Conservation (phyloP, 108 stramenopile species). For the Cyclostephanos invisitatus region DNA sequence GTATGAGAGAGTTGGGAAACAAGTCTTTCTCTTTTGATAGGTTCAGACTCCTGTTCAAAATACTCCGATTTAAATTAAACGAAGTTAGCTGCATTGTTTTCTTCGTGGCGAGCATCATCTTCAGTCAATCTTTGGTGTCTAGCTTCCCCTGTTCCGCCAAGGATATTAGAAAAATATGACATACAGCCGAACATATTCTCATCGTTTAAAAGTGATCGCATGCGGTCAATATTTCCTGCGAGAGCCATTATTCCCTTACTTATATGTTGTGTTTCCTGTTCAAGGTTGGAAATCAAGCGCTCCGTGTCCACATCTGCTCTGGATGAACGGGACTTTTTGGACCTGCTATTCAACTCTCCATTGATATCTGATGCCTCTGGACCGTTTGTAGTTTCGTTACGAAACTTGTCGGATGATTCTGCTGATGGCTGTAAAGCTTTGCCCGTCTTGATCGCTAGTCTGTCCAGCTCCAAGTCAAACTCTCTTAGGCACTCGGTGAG, state of each 20-base stretch:
- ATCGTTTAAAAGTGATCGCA: conserved; percentile 54
- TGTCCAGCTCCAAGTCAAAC: conserved; percentile 64
- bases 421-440: conserved; percentile 56
- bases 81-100: conserved; percentile 10
- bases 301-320: conserved; percentile 61
- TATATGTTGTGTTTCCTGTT: conserved; percentile 81
- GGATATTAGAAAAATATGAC: conserved; percentile 27
- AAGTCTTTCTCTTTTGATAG: no score
- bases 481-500: conserved; percentile 66
- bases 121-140: conserved; percentile 33
- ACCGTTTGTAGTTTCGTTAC: conserved; percentile 2
- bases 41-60: no score
- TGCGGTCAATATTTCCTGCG: conserved; percentile 58
- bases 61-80: background rate
- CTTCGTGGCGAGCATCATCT: background rate
- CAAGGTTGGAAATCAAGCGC: conserved; percentile 67
- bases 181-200: conserved; percentile 40
- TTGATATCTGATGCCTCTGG: conserved; percentile 24
- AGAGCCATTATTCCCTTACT: conserved; percentile 74
- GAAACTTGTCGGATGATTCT: conserved; percentile 5
- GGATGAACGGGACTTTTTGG: conserved; percentile 29
- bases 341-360: conserved; percentile 19
- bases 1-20: background rate
- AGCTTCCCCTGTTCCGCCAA: conserved; percentile 27
- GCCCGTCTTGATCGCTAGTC: conserved; percentile 62